A percentile compares a stretch with the other conserved stretches of the same genome.
These are phyloP conservation scores for Alternaria gaisen DNA, from an alignment of 2,329 filamentous ascomycete species.

Conservation along the genomic window DNA sequence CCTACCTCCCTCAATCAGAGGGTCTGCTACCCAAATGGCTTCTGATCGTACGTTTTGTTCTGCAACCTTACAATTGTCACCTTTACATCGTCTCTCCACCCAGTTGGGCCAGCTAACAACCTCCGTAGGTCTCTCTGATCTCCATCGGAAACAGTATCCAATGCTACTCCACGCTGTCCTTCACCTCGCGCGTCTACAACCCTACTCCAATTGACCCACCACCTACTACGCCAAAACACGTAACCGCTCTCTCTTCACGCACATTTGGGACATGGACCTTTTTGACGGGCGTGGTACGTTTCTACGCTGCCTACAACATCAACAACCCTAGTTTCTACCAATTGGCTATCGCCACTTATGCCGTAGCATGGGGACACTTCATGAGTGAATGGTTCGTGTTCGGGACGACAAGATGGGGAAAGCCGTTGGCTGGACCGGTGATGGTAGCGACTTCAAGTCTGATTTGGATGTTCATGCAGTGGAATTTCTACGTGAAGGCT, in stretches of 20 bases:
- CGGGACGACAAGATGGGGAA: conserved; percentile 73
- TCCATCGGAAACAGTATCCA: conserved; percentile 87
- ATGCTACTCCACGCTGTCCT: conserved; percentile 80
- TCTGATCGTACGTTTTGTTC: conserved; percentile 62
- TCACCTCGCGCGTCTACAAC: conserved; percentile 87
- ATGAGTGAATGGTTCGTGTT: conserved; percentile 82
- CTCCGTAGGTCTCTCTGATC: conserved; percentile 75
- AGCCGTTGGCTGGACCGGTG: conserved; percentile 67
- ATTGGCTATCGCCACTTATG: conserved; percentile 82
- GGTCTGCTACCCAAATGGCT: conserved; percentile 72
- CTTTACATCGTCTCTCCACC: background rate
- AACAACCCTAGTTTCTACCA: conserved; percentile 77
- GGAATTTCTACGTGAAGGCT: conserved; percentile 69
- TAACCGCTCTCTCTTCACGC: conserved; percentile 78
- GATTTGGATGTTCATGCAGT: conserved; percentile 72
- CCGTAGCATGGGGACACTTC: conserved; percentile 68
- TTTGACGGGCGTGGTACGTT: conserved; percentile 76
- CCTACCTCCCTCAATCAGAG: conserved; percentile 55
- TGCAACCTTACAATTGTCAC: background rate
- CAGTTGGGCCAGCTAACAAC: background rate
- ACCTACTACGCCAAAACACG: conserved; percentile 55
- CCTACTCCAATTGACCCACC: conserved; percentile 59
- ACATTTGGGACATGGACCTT: conserved; percentile 91
- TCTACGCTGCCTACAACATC: conserved; percentile 87
- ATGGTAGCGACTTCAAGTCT: conserved; percentile 64